Evolutionary conservation across 1,284 basidiomycete species (phyloP), one percentile per base, ranked within the genome.

Genomic region (Wallemia hederae): DNA sequence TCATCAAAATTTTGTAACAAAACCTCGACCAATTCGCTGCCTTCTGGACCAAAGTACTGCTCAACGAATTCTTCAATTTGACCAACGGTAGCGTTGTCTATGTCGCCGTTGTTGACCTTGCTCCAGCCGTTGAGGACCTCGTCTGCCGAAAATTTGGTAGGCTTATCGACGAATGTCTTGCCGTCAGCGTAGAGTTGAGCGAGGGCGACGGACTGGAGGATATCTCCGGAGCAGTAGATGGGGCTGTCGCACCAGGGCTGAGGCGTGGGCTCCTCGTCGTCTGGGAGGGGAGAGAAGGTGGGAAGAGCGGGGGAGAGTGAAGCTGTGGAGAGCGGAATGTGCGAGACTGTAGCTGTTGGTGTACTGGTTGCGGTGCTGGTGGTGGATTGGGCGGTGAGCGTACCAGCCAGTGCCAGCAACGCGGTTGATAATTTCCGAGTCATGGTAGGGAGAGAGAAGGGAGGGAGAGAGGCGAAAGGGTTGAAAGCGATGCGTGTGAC

Each of bases 81-180:
- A 3, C 70, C 69, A 28, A 73, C 65, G 2, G 74, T 74, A 49
- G 71, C 66, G 60, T 89, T 75, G 29, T 74, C 69, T 49, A 15
- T 9, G 22, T 49, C 19, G 39, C 19, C 19, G 19, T n/a, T n/a
- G 2, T 77, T 78, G 62, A 85, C 75, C 27, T 76, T 73, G 27
- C 74, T 69, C 70, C 89, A 91, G 62, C 82, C 82, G 0, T 76
- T 70, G 49, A 87, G 72, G 5, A 88, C 85, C 60, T 76, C 72
- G 63, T 80, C 77, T 5, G 81, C 69, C 0, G 76, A 70, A 64
- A 79, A 77, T 66, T 73, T 75, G 0, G 87, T 90, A 0, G 86
- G 88, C 74, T 87, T 92, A 75, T 94, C 89, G 17, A 85, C 82
- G 68, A 94, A 84, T 0, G 84, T 88, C 72, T 94, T 94, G 60